A percentile compares a stretch with the other conserved stretches of the same genome.
Conservation (phyloP, 768 basidiomycete species). For the Auriscalpium microsporum region DNA sequence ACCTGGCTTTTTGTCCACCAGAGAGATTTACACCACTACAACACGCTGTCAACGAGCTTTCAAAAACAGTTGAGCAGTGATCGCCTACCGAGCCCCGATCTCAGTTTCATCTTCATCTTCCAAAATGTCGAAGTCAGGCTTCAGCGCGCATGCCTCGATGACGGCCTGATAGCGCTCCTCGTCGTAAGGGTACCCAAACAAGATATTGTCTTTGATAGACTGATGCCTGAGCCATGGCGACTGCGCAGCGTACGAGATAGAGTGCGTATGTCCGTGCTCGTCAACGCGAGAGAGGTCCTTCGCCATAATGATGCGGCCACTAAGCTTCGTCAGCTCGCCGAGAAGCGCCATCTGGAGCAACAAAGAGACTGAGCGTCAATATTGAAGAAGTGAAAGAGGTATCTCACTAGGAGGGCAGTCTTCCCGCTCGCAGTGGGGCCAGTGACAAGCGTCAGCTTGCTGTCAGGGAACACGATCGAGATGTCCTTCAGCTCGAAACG, state of each 20-base stretch:
- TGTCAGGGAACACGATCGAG: conserved; percentile 61
- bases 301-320: conserved; percentile 52
- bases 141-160: conserved; percentile 75
- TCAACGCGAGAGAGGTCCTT: conserved; percentile 57
- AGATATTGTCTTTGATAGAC: conserved; percentile 52
- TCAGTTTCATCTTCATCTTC: conserved; percentile 84
- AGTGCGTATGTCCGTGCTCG: conserved; percentile 48
- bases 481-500: conserved; percentile 65
- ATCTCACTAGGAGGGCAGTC: conserved; percentile 59
- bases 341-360: conserved; percentile 53
- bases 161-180: conserved; percentile 68
- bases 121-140: conserved; percentile 71
- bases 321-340: conserved; percentile 59
- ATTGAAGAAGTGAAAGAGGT: too few species aligned
- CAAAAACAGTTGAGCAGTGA: not conserved
- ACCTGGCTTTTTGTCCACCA: conserved; percentile 80
- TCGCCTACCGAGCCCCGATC: conserved; percentile 58
- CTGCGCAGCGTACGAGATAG: conserved; percentile 41
- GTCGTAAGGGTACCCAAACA: conserved; percentile 47
- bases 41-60: not conserved
- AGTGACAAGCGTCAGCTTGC: conserved; percentile 63
- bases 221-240: conserved; percentile 37
- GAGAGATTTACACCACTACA: conserved; percentile 63
- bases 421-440: conserved; percentile 82
- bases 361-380: too few species aligned